Percentiles rank a stretch among this genome's conserved stretches.
phyloP scores from a whole-genome alignment of 225 moss, liverwort and hornwort genomes.

The Polytrichum commune region DNA sequence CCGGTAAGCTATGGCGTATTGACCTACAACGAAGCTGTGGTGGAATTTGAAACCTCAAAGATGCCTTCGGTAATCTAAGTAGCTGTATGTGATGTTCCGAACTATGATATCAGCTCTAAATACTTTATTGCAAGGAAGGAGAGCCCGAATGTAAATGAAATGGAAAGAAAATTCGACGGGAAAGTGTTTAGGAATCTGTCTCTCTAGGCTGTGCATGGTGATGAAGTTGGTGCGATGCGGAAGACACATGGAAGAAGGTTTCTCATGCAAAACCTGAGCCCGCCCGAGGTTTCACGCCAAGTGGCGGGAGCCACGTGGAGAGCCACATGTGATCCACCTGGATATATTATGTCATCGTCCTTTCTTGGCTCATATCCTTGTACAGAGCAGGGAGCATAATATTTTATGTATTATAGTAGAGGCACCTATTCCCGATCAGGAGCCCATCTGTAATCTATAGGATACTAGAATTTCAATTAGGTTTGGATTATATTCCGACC shows the following conservation, averaged over 20 bases:
- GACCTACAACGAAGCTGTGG: too few relatives aligned
- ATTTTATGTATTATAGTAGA: neutral
- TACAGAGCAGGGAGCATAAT: neutral
- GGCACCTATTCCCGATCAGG: too few relatives aligned
- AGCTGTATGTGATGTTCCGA: neutral
- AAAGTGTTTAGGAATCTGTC: too few relatives aligned
- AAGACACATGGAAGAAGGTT: conserved; percentile 13
- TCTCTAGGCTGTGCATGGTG: neutral
- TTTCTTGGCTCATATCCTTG: neutral
- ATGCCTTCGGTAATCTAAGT: too few relatives aligned
- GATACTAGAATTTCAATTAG: too few relatives aligned
- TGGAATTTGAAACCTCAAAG: too few relatives aligned
- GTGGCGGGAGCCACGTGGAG: neutral
- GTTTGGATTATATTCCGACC: too few relatives aligned
- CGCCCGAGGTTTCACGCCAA: neutral
- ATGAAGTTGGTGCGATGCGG: conserved; percentile 8
- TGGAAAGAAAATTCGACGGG: neutral
- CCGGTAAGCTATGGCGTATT: too few relatives aligned
- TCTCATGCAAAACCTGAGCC: neutral
- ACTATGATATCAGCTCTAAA: neutral
- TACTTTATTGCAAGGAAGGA: neutral
- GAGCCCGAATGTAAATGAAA: neutral
- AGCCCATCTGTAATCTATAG: too few relatives aligned
- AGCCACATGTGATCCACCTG: neutral
- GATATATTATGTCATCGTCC: neutral